Evolutionary conservation across 2,329 filamentous ascomycete species (phyloP), one percentile per base, ranked within the genome.

Genomic region (Pseudonectria foliicola): DNA sequence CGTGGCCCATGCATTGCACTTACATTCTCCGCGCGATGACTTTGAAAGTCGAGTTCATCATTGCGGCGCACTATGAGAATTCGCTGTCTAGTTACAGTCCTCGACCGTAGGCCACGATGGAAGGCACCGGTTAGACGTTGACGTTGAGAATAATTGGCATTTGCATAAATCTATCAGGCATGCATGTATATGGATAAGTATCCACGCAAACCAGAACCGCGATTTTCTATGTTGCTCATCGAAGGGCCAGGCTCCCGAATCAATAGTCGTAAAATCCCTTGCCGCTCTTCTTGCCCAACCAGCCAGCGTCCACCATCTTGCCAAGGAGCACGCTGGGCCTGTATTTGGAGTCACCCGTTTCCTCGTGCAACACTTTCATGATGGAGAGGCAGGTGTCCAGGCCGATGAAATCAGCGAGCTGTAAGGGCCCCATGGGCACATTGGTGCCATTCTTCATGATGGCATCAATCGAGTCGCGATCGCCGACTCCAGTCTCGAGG

Each of bases 381-480:
- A 98, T 98, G 14, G 90, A 80, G 43, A 96, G 67, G 56, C 92
- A 98, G 0, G 92, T 98, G 59, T 98, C 92, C 29, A 98, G 71
- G 7, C 92, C 92, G 53, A 98, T 96, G 55, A 98, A 98, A 62
- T 98, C 92, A 3, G 92, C 92, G 52, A 98, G 66, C 53, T 88
- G 82, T 46, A 98, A 70, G 8, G 92, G 92, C 0, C 92, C 92
- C 92, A 98, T 98, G 15, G 92, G 92, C 27, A 98, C 92, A 56
- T 95, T 95, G 14, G 92, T 98, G 30, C 92, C 92, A 52, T 95
- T 95, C 75, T 95, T 96, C 92, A 98, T 98, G 53, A 98, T 98
- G 46, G 75, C 81, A 57, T 98, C 92, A 47, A 98, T 98, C 45
- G 90, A 85, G 55, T 96, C 89, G 49, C 85, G 82, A 45, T 77